A percentile compares a stretch with the other conserved stretches of the same genome.
These are phyloP conservation scores for Penicillium sp. DNA, from an alignment of 2,329 filamentous ascomycete genomes.

Conservation along the genomic window DNA sequence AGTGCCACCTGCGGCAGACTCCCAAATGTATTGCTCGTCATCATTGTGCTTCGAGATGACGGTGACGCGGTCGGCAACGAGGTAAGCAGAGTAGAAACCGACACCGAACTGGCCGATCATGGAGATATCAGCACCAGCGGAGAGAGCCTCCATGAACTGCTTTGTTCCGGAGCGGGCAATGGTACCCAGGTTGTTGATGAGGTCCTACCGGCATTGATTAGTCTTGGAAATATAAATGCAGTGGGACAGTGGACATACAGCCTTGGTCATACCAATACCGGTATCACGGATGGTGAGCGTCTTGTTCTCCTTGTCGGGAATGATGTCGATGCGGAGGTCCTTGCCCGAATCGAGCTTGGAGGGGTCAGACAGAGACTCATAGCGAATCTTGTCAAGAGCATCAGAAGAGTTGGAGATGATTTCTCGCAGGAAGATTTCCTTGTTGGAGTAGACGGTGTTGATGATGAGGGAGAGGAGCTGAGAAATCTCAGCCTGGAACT, in stretches of 20 bases:
- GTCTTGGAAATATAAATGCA: not conserved
- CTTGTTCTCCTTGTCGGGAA: constrained; percentile 96
- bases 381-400: constrained; percentile 99
- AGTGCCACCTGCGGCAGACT: constrained; percentile 95
- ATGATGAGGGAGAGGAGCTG: constrained; percentile 99
- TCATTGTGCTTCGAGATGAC: constrained; percentile 99
- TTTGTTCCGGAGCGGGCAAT: constrained; percentile 99
- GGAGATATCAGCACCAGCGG: constrained; percentile 97
- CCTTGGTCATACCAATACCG: constrained; percentile 99
- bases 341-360: constrained; percentile 97
- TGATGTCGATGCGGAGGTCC: constrained; percentile 98
- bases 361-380: constrained; percentile 96
- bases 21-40: constrained; percentile 99
- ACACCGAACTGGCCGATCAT: constrained; percentile 99
- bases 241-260: constrained; percentile 66
- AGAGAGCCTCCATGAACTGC: constrained; percentile 99
- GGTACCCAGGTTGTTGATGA: constrained; percentile 99
- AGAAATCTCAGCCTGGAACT: constrained; percentile 99
- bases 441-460: constrained; percentile 99
- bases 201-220: constrained; percentile 64
- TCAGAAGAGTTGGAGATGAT: constrained; percentile 98
- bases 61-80: constrained; percentile 94
- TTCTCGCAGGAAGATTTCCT: constrained; percentile 99
- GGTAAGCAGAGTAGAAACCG: constrained; percentile 99
- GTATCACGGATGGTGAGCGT: constrained; percentile 96